A percentile compares a stretch with the other conserved stretches of the same genome.
Conservation (phyloP, 768 basidiomycete species). For the Macrolepiota fuliginosa region DNA sequence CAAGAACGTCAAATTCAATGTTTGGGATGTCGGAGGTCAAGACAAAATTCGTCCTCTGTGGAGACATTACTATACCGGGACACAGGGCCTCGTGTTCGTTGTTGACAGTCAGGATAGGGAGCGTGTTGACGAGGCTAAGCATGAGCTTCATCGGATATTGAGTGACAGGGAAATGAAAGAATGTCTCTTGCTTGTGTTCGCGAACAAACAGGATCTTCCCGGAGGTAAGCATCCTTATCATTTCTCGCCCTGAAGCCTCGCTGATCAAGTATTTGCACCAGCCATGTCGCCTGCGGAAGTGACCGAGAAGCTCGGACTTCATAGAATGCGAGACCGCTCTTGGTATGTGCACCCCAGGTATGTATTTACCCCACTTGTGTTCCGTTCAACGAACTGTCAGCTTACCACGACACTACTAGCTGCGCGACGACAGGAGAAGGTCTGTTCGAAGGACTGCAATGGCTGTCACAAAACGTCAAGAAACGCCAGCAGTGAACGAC, state of each 20-base stretch:
- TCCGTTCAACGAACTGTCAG: not conserved
- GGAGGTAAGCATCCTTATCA: slow-evolving; percentile 59
- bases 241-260: not conserved
- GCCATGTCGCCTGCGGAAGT: slow-evolving; percentile 99
- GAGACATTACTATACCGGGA: slow-evolving; percentile 99
- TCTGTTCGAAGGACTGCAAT: slow-evolving; percentile 94
- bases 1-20: slow-evolving; percentile 96
- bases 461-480: slow-evolving; percentile 97
- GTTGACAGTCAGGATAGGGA: slow-evolving; percentile 96
- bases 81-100: slow-evolving; percentile 97
- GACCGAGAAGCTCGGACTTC: slow-evolving; percentile 93
- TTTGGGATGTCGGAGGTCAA: slow-evolving; percentile 99
- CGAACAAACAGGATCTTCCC: slow-evolving; percentile 98
- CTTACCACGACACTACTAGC: slow-evolving; percentile 38
- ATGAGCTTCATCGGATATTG: slow-evolving; percentile 93
- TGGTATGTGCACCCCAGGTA: slow-evolving; percentile 99
- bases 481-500: slow-evolving; percentile 69
- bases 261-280: slow-evolving; percentile 26
- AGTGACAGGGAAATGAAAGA: slow-evolving; percentile 98
- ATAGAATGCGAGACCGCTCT: slow-evolving; percentile 94
- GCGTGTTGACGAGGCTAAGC: slow-evolving; percentile 94
- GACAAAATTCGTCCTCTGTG: slow-evolving; percentile 98
- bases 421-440: slow-evolving; percentile 97
- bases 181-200: slow-evolving; percentile 95
- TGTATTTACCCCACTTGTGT: slow-evolving; percentile 23